phyloP scores from a whole-genome alignment of 257 asterid genomes.

The Ballota nigra region DNA sequence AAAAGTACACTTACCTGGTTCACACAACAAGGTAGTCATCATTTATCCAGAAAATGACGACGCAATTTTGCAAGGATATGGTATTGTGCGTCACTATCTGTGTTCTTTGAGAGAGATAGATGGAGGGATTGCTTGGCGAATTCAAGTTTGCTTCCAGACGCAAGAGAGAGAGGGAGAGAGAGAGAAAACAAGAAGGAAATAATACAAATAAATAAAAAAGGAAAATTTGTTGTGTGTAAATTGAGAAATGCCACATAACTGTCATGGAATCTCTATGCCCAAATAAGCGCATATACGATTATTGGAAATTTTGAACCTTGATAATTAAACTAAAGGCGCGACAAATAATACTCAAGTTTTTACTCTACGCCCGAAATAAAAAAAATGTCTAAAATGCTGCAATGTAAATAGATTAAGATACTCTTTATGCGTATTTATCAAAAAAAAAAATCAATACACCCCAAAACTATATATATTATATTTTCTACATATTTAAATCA shows the following conservation, averaged over 20 bases:
- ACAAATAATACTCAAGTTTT: too few relatives aligned
- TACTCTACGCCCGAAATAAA: too few relatives aligned
- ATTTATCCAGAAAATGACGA: conserved; percentile 15
- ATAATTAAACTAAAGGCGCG: too few relatives aligned
- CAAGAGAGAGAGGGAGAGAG: not conserved
- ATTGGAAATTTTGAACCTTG: too few relatives aligned
- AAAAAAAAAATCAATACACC: too few relatives aligned
- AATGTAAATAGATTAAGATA: too few relatives aligned
- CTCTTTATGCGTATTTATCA: too few relatives aligned
- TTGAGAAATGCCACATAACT: not conserved
- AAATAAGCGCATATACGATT: not conserved
- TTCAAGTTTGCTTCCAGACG: conserved; percentile 1
- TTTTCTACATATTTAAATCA: too few relatives aligned
- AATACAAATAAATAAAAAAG: not conserved
- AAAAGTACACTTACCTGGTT: conserved; percentile 21
- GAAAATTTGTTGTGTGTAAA: not conserved
- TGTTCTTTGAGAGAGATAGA: conserved; percentile 1
- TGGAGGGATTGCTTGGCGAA: conserved; percentile 17
- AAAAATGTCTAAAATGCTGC: too few relatives aligned
- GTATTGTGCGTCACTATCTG: not conserved
- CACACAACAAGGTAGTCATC: not conserved
- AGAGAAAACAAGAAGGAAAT: not conserved
- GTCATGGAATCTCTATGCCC: not conserved
- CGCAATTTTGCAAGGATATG: not conserved
- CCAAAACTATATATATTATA: too few relatives aligned